Evolutionary conservation across 768 basidiomycete species (phyloP).

Genomic region (Tubosaeta sp.): DNA sequence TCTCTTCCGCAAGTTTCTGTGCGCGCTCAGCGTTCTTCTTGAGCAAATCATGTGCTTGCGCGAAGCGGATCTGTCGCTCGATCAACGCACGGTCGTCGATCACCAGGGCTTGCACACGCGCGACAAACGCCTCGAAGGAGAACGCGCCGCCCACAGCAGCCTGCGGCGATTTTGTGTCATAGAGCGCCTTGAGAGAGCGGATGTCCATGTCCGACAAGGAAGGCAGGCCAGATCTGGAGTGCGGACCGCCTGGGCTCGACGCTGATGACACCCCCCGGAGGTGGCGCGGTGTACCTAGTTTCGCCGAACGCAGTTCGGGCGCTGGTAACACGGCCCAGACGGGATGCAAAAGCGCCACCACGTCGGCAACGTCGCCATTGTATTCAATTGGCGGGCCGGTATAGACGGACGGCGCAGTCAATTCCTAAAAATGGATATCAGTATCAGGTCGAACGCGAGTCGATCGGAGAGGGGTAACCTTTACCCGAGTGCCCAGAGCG

Average conservation of each 20-base stretch:
- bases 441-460: not conserved
- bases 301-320: slow-evolving; percentile 72
- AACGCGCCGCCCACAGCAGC: slow-evolving; percentile 39
- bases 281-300: slow-evolving; percentile 45
- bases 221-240: slow-evolving; percentile 29
- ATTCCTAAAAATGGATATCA: slow-evolving; percentile 19
- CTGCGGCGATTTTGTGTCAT: slow-evolving; percentile 41
- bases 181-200: slow-evolving; percentile 78
- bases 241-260: slow-evolving; percentile 29
- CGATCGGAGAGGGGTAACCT: slow-evolving; percentile 24
- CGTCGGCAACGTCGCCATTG: slow-evolving; percentile 46
- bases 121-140: slow-evolving; percentile 70
- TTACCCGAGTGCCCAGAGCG: slow-evolving; percentile 36
- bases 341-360: slow-evolving; percentile 61
- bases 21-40: slow-evolving; percentile 92
- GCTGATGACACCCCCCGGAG: slow-evolving; percentile 47
- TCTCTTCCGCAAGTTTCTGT: slow-evolving; percentile 85
- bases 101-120: slow-evolving; percentile 75
- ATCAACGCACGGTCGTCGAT: slow-evolving; percentile 81
- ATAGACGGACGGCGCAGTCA: slow-evolving; percentile 19
- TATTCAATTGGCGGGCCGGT: slow-evolving; percentile 27
- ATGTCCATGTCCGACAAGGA: slow-evolving; percentile 85
- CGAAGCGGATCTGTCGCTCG: slow-evolving; percentile 78
- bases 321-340: slow-evolving; percentile 84
- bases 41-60: slow-evolving; percentile 83